Evolutionary conservation across 768 basidiomycete genomes (phyloP), one percentile per base, ranked within the genome.

Genomic region (Lactifluus echinatus): DNA sequence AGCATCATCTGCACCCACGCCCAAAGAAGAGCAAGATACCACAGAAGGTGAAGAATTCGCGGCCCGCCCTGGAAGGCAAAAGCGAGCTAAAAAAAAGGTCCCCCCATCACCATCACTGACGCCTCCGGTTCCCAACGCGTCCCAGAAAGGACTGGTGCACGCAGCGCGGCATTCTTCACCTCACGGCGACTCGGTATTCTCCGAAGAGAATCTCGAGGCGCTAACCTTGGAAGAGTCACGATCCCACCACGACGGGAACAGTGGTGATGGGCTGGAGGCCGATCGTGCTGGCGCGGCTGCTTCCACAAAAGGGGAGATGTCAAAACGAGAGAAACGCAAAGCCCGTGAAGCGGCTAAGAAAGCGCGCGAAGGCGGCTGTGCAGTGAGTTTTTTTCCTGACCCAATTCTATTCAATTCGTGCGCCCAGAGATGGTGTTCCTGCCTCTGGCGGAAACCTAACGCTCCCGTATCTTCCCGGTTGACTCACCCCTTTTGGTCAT

Each of bases 311-410:
- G 66, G 49, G 21, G 73, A 71, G 56, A 62, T 79, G 58, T 81
- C 90, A 6, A 97, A 96, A 71, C 82, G 81, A 57, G 91, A 96
- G 31, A 91, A 85, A 69, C 74, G 94, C 46, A 78, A 84, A 48
- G 84, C 85, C 17, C 76, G 82, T 46, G 89, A 95, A 68, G 82
- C 74, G 3, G 75, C 80, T 46, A 90, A 84, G 74, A 91, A 86
- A 67, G 76, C 73, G 5, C 59, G 52, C 26, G 55, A 56, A n/a
- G 45, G 59, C 52, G 59, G 36, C 46, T 52, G 49, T 28, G 55
- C 48, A 33, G 45, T 56, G 45, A 48, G 53, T 42, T 43, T 15
- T 23, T 56, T 37, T 47, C 42, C 40, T 40, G 31, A 40, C 37
- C 24, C 28, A 33, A 40, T 33, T 47, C 33, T 29, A 57, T 48